Conservation (phyloP, 441 rosid genomes). For the Bocquillonia castaneifolia region DNA sequence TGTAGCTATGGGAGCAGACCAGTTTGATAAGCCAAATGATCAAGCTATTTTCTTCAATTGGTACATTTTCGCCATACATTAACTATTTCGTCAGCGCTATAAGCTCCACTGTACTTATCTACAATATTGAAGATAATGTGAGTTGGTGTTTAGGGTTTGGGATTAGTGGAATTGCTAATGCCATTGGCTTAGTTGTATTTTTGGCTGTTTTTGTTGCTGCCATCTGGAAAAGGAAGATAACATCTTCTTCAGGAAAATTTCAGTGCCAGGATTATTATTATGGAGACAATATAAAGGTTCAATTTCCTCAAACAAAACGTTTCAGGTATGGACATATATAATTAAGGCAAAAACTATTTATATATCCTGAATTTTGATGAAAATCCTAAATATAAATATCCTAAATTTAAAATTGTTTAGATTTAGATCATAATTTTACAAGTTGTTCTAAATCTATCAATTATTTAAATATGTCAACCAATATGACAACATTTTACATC, state of each 20-base stretch:
- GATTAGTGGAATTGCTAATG: constrained; percentile 24
- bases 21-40: constrained; percentile 31
- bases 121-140: constrained; percentile 35
- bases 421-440: too few species aligned
- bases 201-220: constrained; percentile 35
- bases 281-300: not conserved
- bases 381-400: too few species aligned
- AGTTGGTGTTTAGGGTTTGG: constrained; percentile 47
- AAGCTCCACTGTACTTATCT: constrained; percentile 29
- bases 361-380: too few species aligned
- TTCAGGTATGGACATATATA: constrained; percentile 23
- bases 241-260: not conserved
- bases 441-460: not conserved
- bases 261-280: constrained; percentile 21
- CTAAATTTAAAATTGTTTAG: too few species aligned
- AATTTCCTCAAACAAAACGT: constrained; percentile 22
- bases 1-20: constrained; percentile 43
- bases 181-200: constrained; percentile 30
- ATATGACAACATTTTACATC: too few species aligned
- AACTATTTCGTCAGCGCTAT: not conserved
- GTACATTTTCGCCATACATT: constrained; percentile 22
- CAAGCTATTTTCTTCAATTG: constrained; percentile 44
- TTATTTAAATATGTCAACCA: too few species aligned
- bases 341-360: too few species aligned
- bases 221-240: not conserved